phyloP scores from a whole-genome alignment of 2,329 filamentous ascomycete species.

The Aspergillus proliferans region DNA sequence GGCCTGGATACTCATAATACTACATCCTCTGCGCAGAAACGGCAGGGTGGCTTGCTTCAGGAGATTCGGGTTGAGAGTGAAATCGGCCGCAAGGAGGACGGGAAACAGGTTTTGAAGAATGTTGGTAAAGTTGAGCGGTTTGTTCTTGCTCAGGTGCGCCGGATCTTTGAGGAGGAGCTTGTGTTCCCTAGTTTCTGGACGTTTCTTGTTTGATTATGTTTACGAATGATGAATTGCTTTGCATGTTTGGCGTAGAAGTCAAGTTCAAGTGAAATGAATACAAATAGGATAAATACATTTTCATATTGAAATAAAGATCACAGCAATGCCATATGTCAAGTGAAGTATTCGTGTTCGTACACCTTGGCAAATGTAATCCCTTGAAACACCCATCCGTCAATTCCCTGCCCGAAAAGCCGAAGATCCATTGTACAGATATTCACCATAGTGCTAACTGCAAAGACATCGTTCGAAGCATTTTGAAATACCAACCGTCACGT shows the following conservation, averaged over 20 bases:
- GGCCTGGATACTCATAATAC: slow-evolving; percentile 16
- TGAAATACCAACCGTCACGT: neutral
- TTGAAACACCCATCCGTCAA: too few relatives aligned
- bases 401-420: too few relatives aligned
- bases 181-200: slow-evolving; percentile 99
- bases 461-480: neutral
- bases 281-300: neutral
- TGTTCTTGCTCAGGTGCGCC: slow-evolving; percentile 88
- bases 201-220: slow-evolving; percentile 65
- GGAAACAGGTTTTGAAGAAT: slow-evolving; percentile 94
- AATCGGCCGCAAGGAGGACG: slow-evolving; percentile 84
- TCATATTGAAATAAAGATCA: too few relatives aligned
- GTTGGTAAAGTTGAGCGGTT: slow-evolving; percentile 98
- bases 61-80: slow-evolving; percentile 96
- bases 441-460: neutral
- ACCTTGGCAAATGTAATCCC: too few relatives aligned
- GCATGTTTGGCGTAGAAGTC: neutral
- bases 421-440: neutral
- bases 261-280: neutral
- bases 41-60: slow-evolving; percentile 72
- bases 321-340: too few relatives aligned
- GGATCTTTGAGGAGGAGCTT: slow-evolving; percentile 98
- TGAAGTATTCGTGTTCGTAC: too few relatives aligned
- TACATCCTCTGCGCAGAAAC: slow-evolving; percentile 24
- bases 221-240: neutral